Evolutionary conservation across 2,329 filamentous ascomycete genomes (phyloP).

Genomic region (Pseudogymnoascus sp.): DNA sequence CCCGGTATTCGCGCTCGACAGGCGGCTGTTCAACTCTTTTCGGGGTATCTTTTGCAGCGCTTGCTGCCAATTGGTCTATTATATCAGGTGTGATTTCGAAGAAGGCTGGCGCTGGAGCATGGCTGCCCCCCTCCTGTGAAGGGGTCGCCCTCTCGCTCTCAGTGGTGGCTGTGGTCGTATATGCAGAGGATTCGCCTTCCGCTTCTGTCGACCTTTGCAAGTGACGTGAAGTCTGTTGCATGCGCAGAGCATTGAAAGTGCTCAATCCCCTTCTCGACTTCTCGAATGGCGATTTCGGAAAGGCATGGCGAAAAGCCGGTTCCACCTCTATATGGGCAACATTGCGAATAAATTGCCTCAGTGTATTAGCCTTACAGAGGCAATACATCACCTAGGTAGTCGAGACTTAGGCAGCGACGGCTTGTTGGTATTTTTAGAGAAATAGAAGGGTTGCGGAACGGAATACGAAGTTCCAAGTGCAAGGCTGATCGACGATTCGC

Average conservation of each 20-base stretch:
- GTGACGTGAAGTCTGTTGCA: neutral
- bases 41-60: neutral
- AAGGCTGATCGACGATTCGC: constrained; percentile 2
- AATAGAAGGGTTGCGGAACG: neutral
- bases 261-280: constrained; percentile 5
- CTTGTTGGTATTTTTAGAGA: neutral
- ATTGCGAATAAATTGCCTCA: constrained; percentile 24
- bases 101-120: neutral
- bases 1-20: neutral
- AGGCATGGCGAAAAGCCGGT: constrained; percentile 5
- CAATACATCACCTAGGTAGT: constrained; percentile 20
- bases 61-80: constrained; percentile 1
- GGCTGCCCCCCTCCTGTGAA: neutral
- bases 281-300: constrained; percentile 6
- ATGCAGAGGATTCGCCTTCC: neutral
- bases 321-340: constrained; percentile 23
- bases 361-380: constrained; percentile 20
- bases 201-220: neutral
- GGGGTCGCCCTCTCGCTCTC: neutral
- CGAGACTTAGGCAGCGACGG: neutral
- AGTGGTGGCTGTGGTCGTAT: neutral
- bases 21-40: neutral
- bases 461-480: constrained; percentile 3
- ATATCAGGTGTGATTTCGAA: constrained; percentile 4
- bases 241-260: neutral